phyloP scores from a whole-genome alignment of 306 rosid genomes.

The Corylus heterophylla region DNA sequence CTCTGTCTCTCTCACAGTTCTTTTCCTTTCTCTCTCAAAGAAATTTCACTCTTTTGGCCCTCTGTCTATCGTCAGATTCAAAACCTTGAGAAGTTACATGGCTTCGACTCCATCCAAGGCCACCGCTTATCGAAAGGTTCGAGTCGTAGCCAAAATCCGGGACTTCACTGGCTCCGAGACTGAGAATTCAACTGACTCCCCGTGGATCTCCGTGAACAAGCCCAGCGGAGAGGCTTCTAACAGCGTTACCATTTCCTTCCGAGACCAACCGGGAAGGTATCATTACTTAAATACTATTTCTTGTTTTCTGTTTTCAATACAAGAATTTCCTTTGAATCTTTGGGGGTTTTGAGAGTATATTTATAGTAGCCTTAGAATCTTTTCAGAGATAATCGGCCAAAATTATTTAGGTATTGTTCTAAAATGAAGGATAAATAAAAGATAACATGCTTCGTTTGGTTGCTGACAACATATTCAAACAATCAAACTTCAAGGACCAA shows the following conservation, averaged over 20 bases:
- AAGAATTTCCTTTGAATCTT: background rate
- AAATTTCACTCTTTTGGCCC: background rate
- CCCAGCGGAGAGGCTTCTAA: constrained; percentile 45
- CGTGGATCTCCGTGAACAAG: constrained; percentile 62
- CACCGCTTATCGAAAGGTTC: constrained; percentile 37
- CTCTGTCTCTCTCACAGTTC: background rate
- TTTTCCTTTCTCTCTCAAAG: background rate
- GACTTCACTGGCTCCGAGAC: constrained; percentile 33
- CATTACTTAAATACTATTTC: background rate
- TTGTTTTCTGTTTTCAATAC: background rate
- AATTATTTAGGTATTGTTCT: background rate
- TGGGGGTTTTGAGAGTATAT: background rate
- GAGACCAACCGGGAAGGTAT: constrained; percentile 61
- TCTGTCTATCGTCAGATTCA: background rate
- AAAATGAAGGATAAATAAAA: no score
- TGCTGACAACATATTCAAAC: no score
- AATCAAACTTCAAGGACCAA: no score
- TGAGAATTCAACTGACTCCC: constrained; percentile 6
- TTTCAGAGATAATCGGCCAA: background rate
- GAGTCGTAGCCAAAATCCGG: constrained; percentile 57
- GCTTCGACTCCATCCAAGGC: constrained; percentile 31
- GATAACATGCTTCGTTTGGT: no score
- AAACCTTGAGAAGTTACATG: constrained; percentile 33
- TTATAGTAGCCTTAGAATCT: background rate
- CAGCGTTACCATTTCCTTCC: constrained; percentile 54